Conservation (phyloP, 2,329 filamentous ascomycete genomes). For the Diaporthe vaccinii region DNA sequence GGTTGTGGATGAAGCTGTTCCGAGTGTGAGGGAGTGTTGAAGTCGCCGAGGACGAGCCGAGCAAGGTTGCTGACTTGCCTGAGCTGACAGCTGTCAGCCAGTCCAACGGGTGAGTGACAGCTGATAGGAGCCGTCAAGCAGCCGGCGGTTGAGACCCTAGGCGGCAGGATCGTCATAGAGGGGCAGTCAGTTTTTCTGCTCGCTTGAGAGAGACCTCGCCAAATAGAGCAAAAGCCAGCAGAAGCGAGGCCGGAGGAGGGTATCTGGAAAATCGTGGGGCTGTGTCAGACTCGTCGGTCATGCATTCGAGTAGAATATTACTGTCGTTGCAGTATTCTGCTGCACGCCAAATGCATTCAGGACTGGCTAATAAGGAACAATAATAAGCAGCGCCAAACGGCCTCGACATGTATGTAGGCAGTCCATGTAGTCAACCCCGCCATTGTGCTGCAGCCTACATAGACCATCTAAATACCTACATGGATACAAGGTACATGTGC, state of each 20-base stretch:
- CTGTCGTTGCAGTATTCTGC: background rate
- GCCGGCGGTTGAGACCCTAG: background rate
- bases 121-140: background rate
- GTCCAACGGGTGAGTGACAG: background rate
- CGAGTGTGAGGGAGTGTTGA: background rate
- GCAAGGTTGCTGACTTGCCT: slow-evolving; percentile 5
- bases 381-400: background rate
- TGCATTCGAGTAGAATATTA: slow-evolving; percentile 2
- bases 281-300: slow-evolving; percentile 24
- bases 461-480: background rate
- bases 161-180: slow-evolving; percentile 10
- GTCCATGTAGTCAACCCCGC: background rate
- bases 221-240: background rate
- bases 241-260: slow-evolving; percentile 22
- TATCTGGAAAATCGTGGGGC: slow-evolving; percentile 7
- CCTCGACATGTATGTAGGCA: background rate
- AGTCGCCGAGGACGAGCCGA: background rate
- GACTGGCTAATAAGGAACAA: background rate
- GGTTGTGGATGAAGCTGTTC: background rate
- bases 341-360: background rate
- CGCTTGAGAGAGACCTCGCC: slow-evolving; percentile 6
- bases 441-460: background rate
- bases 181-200: background rate
- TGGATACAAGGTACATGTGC: background rate
- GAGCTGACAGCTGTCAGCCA: background rate